Base-by-base conservation (phyloP, 2,329 filamentous ascomycete genomes). In the Cladosporium sp. region DNA sequence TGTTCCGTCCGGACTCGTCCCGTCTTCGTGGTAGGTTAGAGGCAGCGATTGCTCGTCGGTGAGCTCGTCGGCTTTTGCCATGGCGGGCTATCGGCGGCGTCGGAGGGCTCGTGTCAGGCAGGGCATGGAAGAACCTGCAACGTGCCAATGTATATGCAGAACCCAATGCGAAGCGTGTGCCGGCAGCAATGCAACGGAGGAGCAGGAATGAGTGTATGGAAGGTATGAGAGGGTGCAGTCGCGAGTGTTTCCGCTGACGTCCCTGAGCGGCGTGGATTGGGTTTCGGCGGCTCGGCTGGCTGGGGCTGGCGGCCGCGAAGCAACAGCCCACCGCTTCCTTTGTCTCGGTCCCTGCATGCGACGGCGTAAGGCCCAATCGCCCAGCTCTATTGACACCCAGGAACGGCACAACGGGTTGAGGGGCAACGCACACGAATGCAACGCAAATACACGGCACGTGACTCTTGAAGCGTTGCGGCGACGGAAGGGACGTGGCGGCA, bases 21-120 rank as follows among this genome's bases (percentile, higher is more conserved):
- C 52, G 45, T 59, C 56, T 50, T 69, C 63, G 35, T 68, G 59
- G 44, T 64, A 63, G 28, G 68, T 72, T 18, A 77, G 67, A 54
- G 74, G 73, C 61, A 72, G 67, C 52, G 69, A 67, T 66, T 77
- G 73, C 63, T 76, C 73, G 57, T 71, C 67, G 59, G 67, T 66
- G 51, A 61, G 48, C 35, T 59, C 56, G 49, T 57, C 52, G 41
- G 42, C 42, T 43, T 52, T 53, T 52, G 54, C 56, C 59, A 61
- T 60, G 41, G 28, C 49, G 19, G 31, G 35, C 33, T 37, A 32
- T 44, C 32, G 32, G 41, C 32, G 32, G 34, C 33, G 41, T 34
- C 18, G 34, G 33, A 34, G 34, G 19, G 19, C 9, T 34, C 33
- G 32, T 19, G 19, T 9, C 31, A 11, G 34, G 37, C 31, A 16